These are phyloP conservation scores for Zygosaccharomyces gambellarensis DNA, from an alignment of 805 yeast species.

Conservation along the genomic window DNA sequence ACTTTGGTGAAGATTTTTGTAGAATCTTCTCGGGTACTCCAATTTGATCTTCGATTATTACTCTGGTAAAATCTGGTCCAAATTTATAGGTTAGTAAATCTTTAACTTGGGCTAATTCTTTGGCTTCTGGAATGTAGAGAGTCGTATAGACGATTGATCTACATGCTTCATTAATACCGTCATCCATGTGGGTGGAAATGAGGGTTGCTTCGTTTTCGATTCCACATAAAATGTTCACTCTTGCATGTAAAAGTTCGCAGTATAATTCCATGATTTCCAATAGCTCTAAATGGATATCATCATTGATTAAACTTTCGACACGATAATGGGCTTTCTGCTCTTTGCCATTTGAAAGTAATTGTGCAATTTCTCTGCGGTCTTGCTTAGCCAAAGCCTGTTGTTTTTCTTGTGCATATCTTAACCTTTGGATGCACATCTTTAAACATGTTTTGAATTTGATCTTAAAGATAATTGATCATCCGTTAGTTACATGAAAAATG, in stretches of 20 bases:
- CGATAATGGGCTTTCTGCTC: conserved; percentile 79
- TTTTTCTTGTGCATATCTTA: conserved; percentile 68
- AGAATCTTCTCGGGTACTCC: conserved; percentile 66
- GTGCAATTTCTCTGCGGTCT: conserved; percentile 66
- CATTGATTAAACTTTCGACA: conserved; percentile 78
- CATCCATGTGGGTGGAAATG: conserved; percentile 30
- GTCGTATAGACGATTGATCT: conserved; percentile 64
- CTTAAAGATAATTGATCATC: conserved; percentile 6
- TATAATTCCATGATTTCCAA: conserved; percentile 75
- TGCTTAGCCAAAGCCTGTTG: conserved; percentile 72
- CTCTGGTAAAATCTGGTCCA: conserved; percentile 61
- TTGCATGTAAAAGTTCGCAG: conserved; percentile 73
- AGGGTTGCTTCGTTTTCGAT: conserved; percentile 33
- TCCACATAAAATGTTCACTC: conserved; percentile 57
- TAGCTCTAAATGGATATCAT: conserved; percentile 74
- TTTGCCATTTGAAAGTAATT: conserved; percentile 60
- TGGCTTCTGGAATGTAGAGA: conserved; percentile 62
- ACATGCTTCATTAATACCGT: conserved; percentile 68
- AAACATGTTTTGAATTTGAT: conserved; percentile 32
- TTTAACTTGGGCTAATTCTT: conserved; percentile 57
- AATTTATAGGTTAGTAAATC: conserved; percentile 60
- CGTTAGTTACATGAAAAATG: conserved; percentile 5
- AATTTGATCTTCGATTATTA: conserved; percentile 25
- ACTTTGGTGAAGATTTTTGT: conserved; percentile 56
- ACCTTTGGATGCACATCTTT: conserved; percentile 67